phyloP scores from a whole-genome alignment of 176 grass and related monocot species.

The Oryza rufipogon region DNA sequence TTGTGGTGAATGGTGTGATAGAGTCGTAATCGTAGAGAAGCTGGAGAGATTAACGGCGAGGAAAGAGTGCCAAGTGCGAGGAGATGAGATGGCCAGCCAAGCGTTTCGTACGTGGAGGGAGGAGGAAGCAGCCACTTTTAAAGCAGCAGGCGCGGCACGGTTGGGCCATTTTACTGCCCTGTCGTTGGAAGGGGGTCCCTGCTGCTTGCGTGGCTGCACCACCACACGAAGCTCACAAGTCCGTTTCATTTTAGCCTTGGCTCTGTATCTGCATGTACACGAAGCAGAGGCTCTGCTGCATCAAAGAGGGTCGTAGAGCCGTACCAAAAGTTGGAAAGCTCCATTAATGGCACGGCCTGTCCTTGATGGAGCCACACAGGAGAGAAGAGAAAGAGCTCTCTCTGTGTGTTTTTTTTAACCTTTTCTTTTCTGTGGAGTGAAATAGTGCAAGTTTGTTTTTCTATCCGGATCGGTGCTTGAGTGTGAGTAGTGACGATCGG shows the following conservation, averaged over 20 bases:
- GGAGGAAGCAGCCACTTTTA: constrained; percentile 32
- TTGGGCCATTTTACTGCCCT: constrained; percentile 33
- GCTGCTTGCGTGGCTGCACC: constrained; percentile 10
- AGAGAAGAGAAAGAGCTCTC: neutral
- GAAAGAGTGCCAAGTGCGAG: neutral
- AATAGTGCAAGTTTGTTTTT: neutral
- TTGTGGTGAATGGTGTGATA: neutral
- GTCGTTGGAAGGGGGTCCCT: constrained; percentile 30
- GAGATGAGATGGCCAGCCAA: constrained; percentile 1
- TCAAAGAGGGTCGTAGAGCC: constrained; percentile 1
- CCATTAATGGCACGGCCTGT: constrained; percentile 29
- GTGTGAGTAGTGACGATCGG: neutral
- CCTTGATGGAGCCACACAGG: neutral
- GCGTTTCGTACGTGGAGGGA: neutral
- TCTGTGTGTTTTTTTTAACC: too few relatives aligned
- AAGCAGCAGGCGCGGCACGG: constrained; percentile 16
- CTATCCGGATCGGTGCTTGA: neutral
- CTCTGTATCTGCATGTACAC: neutral
- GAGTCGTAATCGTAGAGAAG: neutral
- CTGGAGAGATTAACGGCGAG: constrained; percentile 5
- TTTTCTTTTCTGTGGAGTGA: neutral
- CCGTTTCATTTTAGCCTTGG: neutral
- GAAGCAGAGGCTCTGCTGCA: neutral
- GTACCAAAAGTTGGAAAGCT: constrained; percentile 3
- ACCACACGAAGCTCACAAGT: neutral